phyloP scores from a whole-genome alignment of 2,329 filamentous ascomycete species.

The Fusarium goolgardi region DNA sequence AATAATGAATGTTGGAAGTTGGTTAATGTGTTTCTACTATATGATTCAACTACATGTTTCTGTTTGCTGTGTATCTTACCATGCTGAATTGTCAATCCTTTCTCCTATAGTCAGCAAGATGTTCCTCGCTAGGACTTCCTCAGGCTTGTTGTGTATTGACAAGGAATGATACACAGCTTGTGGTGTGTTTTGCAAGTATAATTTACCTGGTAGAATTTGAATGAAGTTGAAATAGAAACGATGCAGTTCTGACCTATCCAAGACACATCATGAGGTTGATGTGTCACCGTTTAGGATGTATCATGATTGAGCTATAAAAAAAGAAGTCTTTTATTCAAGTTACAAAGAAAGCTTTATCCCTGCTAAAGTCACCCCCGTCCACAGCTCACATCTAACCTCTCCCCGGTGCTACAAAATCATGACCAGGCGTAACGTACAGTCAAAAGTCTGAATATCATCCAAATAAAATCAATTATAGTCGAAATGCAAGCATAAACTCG shows the following conservation, averaged over 20 bases:
- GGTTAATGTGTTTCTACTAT: no score
- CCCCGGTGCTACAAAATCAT: accelerated
- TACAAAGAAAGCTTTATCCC: accelerated
- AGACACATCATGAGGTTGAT: not conserved
- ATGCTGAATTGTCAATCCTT: not conserved
- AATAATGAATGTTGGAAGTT: no score
- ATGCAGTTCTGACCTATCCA: not conserved
- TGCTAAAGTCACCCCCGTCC: accelerated
- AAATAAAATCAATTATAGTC: not conserved
- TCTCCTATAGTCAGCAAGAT: not conserved
- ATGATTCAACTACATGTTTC: not conserved
- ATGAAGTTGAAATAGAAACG: not conserved
- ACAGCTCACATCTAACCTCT: accelerated
- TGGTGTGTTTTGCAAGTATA: no score
- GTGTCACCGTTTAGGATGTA: accelerated
- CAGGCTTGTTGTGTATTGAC: not conserved
- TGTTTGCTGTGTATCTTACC: not conserved
- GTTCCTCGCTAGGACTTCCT: not conserved
- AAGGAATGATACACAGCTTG: no score
- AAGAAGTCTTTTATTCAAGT: not conserved
- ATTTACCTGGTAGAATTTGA: accelerated
- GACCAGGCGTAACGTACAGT: not conserved
- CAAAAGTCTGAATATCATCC: not conserved
- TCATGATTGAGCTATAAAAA: not conserved
- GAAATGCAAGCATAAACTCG: not conserved